phyloP scores from a whole-genome alignment of 805 yeast genomes.

The Cyberlindnera mississippiensis region DNA sequence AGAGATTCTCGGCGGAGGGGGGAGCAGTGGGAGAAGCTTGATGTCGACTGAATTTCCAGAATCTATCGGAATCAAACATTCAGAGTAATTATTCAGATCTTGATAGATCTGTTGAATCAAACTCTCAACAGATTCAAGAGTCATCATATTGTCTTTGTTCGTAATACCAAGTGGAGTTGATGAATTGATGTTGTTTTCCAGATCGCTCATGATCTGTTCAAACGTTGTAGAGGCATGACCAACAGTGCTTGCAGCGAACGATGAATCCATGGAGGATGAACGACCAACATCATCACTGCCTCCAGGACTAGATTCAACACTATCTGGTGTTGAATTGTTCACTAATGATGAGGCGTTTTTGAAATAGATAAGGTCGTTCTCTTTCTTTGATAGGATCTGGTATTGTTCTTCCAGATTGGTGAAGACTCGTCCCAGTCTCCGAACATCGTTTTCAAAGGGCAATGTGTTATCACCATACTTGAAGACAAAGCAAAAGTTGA shows the following conservation, averaged over 20 bases:
- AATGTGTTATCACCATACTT: conserved; percentile 75
- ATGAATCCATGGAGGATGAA: conserved; percentile 21
- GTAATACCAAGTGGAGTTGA: conserved; percentile 27
- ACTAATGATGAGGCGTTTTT: conserved; percentile 10
- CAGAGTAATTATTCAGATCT: conserved; percentile 92
- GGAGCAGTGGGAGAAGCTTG: conserved; percentile 85
- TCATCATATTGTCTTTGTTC: conserved; percentile 20
- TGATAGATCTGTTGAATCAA: conserved; percentile 87
- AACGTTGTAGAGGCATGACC: conserved; percentile 22
- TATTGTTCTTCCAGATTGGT: conserved; percentile 87
- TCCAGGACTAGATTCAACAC: conserved; percentile 6
- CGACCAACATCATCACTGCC: conserved; percentile 14
- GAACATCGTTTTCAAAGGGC: conserved; percentile 82
- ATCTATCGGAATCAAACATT: conserved; percentile 91
- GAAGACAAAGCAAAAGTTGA: conserved; percentile 91
- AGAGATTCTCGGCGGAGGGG: conserved; percentile 70
- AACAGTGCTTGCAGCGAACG: conserved; percentile 7
- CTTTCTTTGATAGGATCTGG: conserved; percentile 60
- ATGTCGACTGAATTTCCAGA: conserved; percentile 87
- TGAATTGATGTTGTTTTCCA: conserved; percentile 22
- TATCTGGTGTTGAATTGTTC: conserved; percentile 5
- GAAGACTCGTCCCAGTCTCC: conserved; percentile 84
- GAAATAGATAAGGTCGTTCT: conserved; percentile 38
- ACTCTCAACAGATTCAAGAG: conserved; percentile 56
- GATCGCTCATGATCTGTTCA: conserved; percentile 27